Evolutionary conservation across 495 filamentous ascomycete genomes (phyloP).

Genomic region (Thozetella sp.): DNA sequence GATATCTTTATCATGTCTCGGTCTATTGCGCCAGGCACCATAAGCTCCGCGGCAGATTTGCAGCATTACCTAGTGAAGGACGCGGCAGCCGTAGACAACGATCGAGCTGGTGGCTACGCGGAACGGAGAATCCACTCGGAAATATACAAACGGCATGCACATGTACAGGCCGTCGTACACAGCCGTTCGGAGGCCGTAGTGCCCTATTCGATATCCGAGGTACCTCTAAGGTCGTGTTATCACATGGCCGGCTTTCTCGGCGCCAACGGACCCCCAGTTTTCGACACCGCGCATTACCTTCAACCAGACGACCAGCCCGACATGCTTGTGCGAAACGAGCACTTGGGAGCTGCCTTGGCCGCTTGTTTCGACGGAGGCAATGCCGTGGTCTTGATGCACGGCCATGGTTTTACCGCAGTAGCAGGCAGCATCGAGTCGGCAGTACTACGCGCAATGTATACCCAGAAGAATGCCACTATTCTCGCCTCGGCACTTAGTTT

Average conservation of each 20-base stretch:
- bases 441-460: slow-evolving; percentile 46
- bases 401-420: slow-evolving; percentile 48
- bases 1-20: slow-evolving; percentile 46
- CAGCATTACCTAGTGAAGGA: slow-evolving; percentile 42
- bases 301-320: slow-evolving; percentile 24
- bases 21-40: slow-evolving; percentile 41
- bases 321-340: slow-evolving; percentile 39
- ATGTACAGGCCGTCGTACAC: slow-evolving; percentile 46
- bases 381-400: slow-evolving; percentile 45
- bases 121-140: slow-evolving; percentile 57
- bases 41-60: slow-evolving; percentile 39
- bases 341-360: slow-evolving; percentile 30
- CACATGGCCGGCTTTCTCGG: slow-evolving; percentile 52
- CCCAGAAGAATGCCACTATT: slow-evolving; percentile 41
- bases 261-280: slow-evolving; percentile 26
- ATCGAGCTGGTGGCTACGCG: slow-evolving; percentile 30
- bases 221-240: slow-evolving; percentile 37
- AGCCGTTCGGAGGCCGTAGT: slow-evolving; percentile 47
- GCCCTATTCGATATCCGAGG: slow-evolving; percentile 41
- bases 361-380: slow-evolving; percentile 20
- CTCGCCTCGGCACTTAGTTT: slow-evolving; percentile 30
- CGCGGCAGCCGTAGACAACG: slow-evolving; percentile 34
- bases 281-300: slow-evolving; percentile 31
- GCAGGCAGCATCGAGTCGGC: slow-evolving; percentile 35
- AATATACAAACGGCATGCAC: slow-evolving; percentile 40